A percentile compares a stretch with the other conserved stretches of the same genome.
Evolutionary conservation across 441 rosid species (phyloP).

Genomic region (Brassica hybrid): DNA sequence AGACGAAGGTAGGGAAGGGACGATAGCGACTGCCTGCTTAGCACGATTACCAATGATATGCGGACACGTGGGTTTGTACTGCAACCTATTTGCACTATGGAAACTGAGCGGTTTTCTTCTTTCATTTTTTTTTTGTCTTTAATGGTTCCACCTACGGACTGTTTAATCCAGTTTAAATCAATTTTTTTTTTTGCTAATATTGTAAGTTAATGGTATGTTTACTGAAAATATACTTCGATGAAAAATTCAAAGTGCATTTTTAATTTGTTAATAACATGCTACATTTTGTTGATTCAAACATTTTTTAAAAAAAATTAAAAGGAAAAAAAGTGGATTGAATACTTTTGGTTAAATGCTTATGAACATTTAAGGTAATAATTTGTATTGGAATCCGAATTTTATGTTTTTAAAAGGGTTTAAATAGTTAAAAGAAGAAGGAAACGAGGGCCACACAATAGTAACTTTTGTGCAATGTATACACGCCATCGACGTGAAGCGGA

Average conservation of each 20-base stretch:
- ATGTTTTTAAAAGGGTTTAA: constrained; percentile 10
- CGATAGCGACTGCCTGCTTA: constrained; percentile 61
- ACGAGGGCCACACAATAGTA: constrained; percentile 27
- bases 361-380: constrained; percentile 17
- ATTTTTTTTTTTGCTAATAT: no score
- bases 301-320: no score
- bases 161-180: background rate
- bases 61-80: constrained; percentile 55
- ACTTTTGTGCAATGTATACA: constrained; percentile 31
- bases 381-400: constrained; percentile 20
- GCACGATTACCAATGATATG: constrained; percentile 33
- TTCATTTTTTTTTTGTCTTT: constrained; percentile 3
- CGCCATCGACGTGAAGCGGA: constrained; percentile 45
- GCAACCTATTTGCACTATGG: constrained; percentile 24
- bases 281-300: background rate
- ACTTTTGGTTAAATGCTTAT: constrained; percentile 11
- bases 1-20: no score
- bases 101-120: constrained; percentile 34
- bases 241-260: no score
- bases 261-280: background rate
- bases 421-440: constrained; percentile 2
- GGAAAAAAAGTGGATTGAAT: background rate
- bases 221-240: background rate
- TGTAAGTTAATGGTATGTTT: background rate
- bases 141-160: background rate